These are phyloP conservation scores for Cryphonectria parasitica DNA, from an alignment of 2,329 filamentous ascomycete genomes.

Conservation along the genomic window DNA sequence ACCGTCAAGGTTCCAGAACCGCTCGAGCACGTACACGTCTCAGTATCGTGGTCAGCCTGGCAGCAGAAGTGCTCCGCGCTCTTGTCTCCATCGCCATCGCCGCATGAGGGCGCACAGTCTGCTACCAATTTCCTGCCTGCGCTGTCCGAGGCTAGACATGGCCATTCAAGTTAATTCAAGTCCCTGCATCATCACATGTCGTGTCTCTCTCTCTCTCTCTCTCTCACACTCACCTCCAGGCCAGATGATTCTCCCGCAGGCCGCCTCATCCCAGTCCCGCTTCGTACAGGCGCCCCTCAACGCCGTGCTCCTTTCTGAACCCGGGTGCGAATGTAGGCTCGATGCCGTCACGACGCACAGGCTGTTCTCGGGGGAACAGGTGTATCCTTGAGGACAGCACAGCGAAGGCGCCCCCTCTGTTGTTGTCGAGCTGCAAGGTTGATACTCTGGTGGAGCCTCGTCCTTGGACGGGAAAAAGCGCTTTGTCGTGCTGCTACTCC, in stretches of 20 bases:
- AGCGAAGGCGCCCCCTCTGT: slow-evolving; percentile 23
- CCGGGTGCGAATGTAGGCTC: slow-evolving; percentile 27
- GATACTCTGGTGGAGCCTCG: not conserved
- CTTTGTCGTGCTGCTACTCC: not conserved
- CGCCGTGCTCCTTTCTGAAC: slow-evolving; percentile 31
- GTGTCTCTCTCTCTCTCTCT: too few relatives aligned
- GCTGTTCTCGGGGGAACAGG: slow-evolving; percentile 32
- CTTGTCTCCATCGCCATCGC: slow-evolving; percentile 19
- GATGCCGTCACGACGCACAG: slow-evolving; percentile 33
- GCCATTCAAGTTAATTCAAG: not conserved
- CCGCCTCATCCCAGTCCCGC: slow-evolving; percentile 33
- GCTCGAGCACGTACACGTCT: slow-evolving; percentile 32
- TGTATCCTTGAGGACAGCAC: slow-evolving; percentile 36
- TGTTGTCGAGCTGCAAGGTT: not conserved
- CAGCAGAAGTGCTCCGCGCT: slow-evolving; percentile 33
- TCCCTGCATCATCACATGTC: not conserved
- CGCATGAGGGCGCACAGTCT: slow-evolving; percentile 29
- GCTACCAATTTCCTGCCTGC: not conserved
- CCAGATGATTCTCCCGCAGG: slow-evolving; percentile 34
- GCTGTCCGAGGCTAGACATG: not conserved
- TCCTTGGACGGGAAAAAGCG: not conserved
- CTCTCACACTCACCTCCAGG: slow-evolving; percentile 11
- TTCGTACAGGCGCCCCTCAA: slow-evolving; percentile 34
- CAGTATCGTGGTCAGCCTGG: slow-evolving; percentile 31
- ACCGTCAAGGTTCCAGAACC: slow-evolving; percentile 26